Percentiles rank a stretch among this genome's conserved stretches.
Evolutionary conservation across 2,329 filamentous ascomycete species (phyloP).

Genomic region (Ilyonectria sp.): DNA sequence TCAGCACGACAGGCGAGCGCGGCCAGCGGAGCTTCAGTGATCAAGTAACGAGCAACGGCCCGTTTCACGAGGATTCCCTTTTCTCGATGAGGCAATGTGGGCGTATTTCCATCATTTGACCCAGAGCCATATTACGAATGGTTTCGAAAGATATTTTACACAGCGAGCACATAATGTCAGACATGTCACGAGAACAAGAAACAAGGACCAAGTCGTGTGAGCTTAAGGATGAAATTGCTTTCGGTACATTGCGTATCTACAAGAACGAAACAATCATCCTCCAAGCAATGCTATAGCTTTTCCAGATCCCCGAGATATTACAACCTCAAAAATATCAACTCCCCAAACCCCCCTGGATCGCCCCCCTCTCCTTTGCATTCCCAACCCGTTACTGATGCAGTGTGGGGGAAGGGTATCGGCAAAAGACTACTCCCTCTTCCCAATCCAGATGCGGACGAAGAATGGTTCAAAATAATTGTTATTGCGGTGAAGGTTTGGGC

Average conservation of each 20-base stretch:
- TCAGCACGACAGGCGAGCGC: conserved; percentile 14
- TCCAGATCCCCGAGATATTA: conserved; percentile 29
- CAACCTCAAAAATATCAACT: conserved; percentile 33
- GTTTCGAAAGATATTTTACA: conserved; percentile 5
- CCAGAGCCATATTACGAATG: not conserved
- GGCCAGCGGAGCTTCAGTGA: conserved; percentile 21
- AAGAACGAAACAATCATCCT: conserved; percentile 42
- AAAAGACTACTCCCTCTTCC: conserved; percentile 5
- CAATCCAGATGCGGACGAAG: conserved; percentile 36
- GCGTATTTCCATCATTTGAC: not conserved
- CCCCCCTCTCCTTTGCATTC: conserved; percentile 4
- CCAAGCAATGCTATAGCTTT: conserved; percentile 39
- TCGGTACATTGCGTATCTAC: conserved; percentile 43
- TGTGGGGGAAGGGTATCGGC: not conserved
- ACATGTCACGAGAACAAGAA: conserved; percentile 15
- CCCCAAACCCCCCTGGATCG: conserved; percentile 31
- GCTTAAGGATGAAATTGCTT: conserved; percentile 39
- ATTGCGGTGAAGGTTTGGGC: conserved; percentile 30
- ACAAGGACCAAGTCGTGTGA: conserved; percentile 1
- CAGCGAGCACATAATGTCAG: conserved; percentile 20
- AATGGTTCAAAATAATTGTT: conserved; percentile 37
- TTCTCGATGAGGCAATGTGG: not conserved
- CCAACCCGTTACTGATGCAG: not conserved
- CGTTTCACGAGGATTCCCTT: not conserved
- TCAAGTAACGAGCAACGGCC: not conserved